These are phyloP conservation scores for Elymus sibiricus DNA, from an alignment of 176 grass and related monocot species.

Conservation along the genomic window DNA sequence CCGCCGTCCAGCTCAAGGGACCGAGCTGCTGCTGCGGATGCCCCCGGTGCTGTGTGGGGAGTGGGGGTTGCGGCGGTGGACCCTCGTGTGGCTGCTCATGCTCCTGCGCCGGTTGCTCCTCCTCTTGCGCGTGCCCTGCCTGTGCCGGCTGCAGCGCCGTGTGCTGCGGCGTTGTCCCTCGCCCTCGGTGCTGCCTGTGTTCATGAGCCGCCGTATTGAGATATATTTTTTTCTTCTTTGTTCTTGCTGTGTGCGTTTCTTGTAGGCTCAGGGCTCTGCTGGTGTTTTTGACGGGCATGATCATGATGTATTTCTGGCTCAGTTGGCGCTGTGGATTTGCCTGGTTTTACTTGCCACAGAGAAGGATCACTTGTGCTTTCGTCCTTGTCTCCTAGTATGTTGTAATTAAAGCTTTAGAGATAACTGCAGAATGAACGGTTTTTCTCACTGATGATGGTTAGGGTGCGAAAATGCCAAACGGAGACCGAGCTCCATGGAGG, in stretches of 20 bases:
- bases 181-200: slow-evolving; percentile 35
- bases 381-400: too few species aligned
- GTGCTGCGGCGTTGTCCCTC: slow-evolving; percentile 14
- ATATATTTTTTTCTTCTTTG: background rate
- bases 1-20: slow-evolving; percentile 16
- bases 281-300: background rate
- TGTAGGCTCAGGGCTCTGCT: background rate
- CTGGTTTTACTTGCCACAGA: background rate
- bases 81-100: slow-evolving; percentile 43
- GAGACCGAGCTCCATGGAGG: too few species aligned
- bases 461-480: too few species aligned
- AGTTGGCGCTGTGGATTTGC: background rate
- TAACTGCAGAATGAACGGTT: too few species aligned
- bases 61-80: slow-evolving; percentile 1
- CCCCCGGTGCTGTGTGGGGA: slow-evolving; percentile 19
- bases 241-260: background rate
- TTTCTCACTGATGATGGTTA: too few species aligned
- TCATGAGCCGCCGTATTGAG: background rate
- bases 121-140: slow-evolving; percentile 22
- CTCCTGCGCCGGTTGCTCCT: slow-evolving; percentile 28
- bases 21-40: slow-evolving; percentile 24
- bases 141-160: background rate
- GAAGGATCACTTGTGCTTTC: too few species aligned
- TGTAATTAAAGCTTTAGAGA: too few species aligned
- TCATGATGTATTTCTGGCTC: background rate